These are phyloP conservation scores for Cicer arietinum DNA, from an alignment of 306 rosid species.

Conservation along the genomic window DNA sequence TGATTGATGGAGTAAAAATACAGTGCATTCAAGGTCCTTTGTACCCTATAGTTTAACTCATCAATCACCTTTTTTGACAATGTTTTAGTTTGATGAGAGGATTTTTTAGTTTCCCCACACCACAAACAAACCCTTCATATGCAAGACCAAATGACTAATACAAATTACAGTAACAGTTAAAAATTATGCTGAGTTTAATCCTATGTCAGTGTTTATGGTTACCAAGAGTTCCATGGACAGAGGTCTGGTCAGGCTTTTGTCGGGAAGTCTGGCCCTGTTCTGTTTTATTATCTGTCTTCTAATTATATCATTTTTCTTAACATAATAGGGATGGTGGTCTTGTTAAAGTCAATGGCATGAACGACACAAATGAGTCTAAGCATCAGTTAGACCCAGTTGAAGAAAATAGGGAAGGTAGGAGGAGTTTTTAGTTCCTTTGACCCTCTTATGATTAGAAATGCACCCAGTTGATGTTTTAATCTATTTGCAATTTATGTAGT, in stretches of 20 bases:
- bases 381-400: slow-evolving; percentile 45
- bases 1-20: slow-evolving; percentile 8
- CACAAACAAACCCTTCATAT: slow-evolving; percentile 15
- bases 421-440: slow-evolving; percentile 33
- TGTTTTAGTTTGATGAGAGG: slow-evolving; percentile 15
- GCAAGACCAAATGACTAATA: slow-evolving; percentile 35
- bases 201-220: slow-evolving; percentile 36
- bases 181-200: slow-evolving; percentile 27
- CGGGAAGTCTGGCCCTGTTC: slow-evolving; percentile 29
- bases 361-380: slow-evolving; percentile 42
- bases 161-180: slow-evolving; percentile 3
- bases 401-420: slow-evolving; percentile 55
- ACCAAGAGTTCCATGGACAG: slow-evolving; percentile 9
- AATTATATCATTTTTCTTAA: slow-evolving; percentile 28
- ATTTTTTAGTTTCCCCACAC: slow-evolving; percentile 5
- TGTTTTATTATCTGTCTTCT: slow-evolving; percentile 37
- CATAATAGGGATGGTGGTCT: slow-evolving; percentile 49
- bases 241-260: slow-evolving; percentile 35
- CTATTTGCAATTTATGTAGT: slow-evolving; percentile 27
- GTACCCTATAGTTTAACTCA: slow-evolving; percentile 9
- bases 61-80: slow-evolving; percentile 4
- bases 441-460: slow-evolving; percentile 30
- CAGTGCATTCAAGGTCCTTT: slow-evolving; percentile 14
- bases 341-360: slow-evolving; percentile 46
- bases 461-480: slow-evolving; percentile 4